Conservation (phyloP, 805 yeast genomes). For the Metschnikowia dekortorum region DNA sequence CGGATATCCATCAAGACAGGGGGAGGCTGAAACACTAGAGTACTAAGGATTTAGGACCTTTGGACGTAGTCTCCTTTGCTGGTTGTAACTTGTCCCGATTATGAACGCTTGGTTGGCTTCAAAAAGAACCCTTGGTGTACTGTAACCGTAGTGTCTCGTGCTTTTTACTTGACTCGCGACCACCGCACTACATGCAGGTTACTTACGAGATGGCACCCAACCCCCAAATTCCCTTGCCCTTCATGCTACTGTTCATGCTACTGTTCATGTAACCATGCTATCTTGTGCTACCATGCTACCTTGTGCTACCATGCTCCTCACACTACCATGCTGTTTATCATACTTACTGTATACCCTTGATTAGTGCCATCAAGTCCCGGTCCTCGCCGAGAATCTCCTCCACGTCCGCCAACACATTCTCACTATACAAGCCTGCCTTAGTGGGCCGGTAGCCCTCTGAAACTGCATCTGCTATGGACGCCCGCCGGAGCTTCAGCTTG, state of each 20-base stretch:
- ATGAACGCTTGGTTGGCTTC: too few species aligned
- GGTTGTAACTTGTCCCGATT: neutral
- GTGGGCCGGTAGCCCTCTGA: constrained; percentile 74
- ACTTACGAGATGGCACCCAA: too few species aligned
- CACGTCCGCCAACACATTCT: constrained; percentile 66
- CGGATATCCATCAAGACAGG: constrained; percentile 15
- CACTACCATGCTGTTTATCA: too few species aligned
- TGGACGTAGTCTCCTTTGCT: neutral
- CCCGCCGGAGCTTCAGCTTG: constrained; percentile 48
- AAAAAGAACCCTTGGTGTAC: too few species aligned
- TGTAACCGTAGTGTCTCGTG: too few species aligned
- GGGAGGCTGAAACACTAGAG: neutral
- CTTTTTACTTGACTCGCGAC: too few species aligned
- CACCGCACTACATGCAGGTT: too few species aligned
- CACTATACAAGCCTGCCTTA: constrained; percentile 71
- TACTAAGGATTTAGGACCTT: too few species aligned
- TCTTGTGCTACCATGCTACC: too few species aligned
- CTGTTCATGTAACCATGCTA: neutral
- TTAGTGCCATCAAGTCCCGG: constrained; percentile 41
- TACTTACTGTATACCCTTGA: constrained; percentile 21
- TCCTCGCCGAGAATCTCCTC: constrained; percentile 63
- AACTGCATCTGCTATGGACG: constrained; percentile 69
- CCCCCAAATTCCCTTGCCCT: too few species aligned
- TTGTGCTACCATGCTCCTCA: too few species aligned
- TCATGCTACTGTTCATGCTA: too few species aligned